Evolutionary conservation across 2,329 filamentous ascomycete species (phyloP).

Genomic region (Cladosporium austrohemisphaericum): DNA sequence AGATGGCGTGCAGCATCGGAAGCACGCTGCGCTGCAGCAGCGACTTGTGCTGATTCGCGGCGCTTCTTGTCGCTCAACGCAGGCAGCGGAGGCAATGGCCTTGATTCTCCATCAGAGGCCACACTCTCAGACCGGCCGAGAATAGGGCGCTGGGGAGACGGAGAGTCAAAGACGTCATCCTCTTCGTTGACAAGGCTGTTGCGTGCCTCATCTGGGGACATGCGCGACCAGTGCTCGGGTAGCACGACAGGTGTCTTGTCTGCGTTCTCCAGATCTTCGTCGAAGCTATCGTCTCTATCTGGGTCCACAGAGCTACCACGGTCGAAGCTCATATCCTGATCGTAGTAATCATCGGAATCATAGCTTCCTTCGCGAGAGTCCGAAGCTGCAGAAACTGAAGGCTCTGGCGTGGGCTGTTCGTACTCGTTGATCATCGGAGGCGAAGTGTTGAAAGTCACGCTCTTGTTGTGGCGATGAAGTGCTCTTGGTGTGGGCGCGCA

Average conservation of each 20-base stretch:
- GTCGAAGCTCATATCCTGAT: constrained; percentile 63
- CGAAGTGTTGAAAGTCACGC: constrained; percentile 91
- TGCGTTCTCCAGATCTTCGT: constrained; percentile 89
- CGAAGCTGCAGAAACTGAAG: constrained; percentile 78
- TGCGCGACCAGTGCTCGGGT: constrained; percentile 88
- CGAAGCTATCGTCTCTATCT: constrained; percentile 76
- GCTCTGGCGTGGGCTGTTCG: constrained; percentile 93
- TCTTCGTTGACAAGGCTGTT: constrained; percentile 51
- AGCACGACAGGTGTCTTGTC: constrained; percentile 98
- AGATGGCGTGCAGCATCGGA: constrained; percentile 64
- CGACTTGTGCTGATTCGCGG: constrained; percentile 53
- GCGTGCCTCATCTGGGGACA: constrained; percentile 63
- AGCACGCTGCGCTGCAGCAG: constrained; percentile 69
- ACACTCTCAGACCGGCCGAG: constrained; percentile 67
- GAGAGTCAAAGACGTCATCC: constrained; percentile 63
- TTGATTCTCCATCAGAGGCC: constrained; percentile 73
- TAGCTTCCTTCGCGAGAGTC: constrained; percentile 91
- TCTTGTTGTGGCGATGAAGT: constrained; percentile 84
- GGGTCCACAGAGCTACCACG: constrained; percentile 59
- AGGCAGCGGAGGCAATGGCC: constrained; percentile 83
- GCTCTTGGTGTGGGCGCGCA: constrained; percentile 61
- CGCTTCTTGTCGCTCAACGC: constrained; percentile 46
- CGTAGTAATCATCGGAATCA: constrained; percentile 71
- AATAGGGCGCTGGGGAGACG: constrained; percentile 50
- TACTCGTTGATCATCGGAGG: constrained; percentile 96